These are phyloP conservation scores for Hyaloscypha variabilis DNA, from an alignment of 495 filamentous ascomycete species.

Conservation along the genomic window DNA sequence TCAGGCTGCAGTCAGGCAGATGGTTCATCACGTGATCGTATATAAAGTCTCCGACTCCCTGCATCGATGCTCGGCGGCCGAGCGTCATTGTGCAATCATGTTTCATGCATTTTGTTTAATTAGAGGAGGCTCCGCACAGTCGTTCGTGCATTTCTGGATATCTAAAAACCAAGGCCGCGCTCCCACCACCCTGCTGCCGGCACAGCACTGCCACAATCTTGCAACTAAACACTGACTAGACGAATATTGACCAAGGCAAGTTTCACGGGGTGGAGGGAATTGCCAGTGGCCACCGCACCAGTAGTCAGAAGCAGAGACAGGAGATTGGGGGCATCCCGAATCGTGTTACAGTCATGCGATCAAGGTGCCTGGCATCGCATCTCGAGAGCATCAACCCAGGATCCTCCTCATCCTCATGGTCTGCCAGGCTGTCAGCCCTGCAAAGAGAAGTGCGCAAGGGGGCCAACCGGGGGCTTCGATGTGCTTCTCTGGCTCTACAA, in stretches of 20 bases:
- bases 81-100: constrained; percentile 13
- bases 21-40: neutral
- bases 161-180: neutral
- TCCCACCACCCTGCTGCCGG: neutral
- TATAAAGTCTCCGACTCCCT: no score
- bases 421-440: constrained; percentile 19
- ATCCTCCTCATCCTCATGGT: neutral
- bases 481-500: neutral
- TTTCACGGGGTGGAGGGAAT: constrained; percentile 7
- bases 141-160: neutral
- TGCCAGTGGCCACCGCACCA: neutral
- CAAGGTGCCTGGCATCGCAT: constrained; percentile 8
- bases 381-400: constrained; percentile 17
- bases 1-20: neutral
- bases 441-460: constrained; percentile 8
- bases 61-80: neutral
- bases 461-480: neutral
- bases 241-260: constrained; percentile 13
- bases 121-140: constrained; percentile 18
- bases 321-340: constrained; percentile 1
- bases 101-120: constrained; percentile 14
- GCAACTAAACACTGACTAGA: constrained; percentile 5
- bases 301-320: constrained; percentile 12
- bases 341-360: constrained; percentile 28
- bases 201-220: constrained; percentile 33